phyloP scores from a whole-genome alignment of 2,329 filamentous ascomycete genomes.

The Davidsoniella neocaledoniae region DNA sequence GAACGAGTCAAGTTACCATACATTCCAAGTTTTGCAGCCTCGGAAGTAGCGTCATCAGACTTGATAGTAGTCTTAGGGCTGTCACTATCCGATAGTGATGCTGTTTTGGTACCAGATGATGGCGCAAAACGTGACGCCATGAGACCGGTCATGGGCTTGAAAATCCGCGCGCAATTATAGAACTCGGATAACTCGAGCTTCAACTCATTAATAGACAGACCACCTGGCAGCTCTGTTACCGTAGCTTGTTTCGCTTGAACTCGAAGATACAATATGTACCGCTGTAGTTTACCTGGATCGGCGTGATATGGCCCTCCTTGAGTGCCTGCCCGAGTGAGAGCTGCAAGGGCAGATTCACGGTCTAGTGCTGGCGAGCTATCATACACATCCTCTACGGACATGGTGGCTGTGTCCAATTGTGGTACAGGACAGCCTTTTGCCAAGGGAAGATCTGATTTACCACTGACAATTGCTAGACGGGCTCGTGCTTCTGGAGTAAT shows the following conservation, averaged over 20 bases:
- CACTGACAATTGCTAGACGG: conserved; percentile 57
- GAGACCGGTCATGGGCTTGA: conserved; percentile 76
- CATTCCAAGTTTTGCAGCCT: conserved; percentile 81
- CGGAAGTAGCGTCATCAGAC: conserved; percentile 53
- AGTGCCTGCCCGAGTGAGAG: conserved; percentile 45
- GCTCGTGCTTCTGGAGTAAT: conserved; percentile 64
- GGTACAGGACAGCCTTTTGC: conserved; percentile 51
- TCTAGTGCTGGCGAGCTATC: conserved; percentile 39
- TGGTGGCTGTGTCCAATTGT: conserved; percentile 40
- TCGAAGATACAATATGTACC: conserved; percentile 72
- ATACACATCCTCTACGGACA: conserved; percentile 44
- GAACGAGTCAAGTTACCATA: conserved; percentile 76
- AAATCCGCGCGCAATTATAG: conserved; percentile 46
- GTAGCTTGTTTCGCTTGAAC: conserved; percentile 15
- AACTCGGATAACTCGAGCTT: conserved; percentile 67
- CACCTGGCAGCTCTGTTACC: conserved; percentile 22
- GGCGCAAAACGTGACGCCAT: conserved; percentile 92
- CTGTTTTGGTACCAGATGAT: conserved; percentile 24
- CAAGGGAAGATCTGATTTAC: conserved; percentile 58
- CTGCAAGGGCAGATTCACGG: conserved; percentile 49
- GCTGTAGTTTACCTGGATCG: conserved; percentile 57
- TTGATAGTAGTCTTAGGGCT: conserved; percentile 18
- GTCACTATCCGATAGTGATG: conserved; percentile 15
- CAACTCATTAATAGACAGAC: conserved; percentile 44
- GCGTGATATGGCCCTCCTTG: conserved; percentile 71